Conservation (phyloP, 768 basidiomycete genomes). For the Tulasnella sp. region DNA sequence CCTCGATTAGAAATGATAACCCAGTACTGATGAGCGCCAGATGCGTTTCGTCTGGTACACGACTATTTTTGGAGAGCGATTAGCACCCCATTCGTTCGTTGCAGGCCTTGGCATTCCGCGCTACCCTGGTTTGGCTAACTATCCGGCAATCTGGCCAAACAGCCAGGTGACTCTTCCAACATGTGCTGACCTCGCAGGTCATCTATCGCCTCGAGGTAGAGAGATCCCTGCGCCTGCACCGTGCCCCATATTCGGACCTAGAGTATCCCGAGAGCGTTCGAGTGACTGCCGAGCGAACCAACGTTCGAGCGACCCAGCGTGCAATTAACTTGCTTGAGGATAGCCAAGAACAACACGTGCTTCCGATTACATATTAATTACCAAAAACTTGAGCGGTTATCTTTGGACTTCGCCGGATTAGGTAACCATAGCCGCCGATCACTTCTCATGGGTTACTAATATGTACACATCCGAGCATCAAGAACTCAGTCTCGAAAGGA, state of each 20-base stretch:
- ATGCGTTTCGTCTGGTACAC: too few relatives aligned
- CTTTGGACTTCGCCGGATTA: neutral
- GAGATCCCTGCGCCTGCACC: neutral
- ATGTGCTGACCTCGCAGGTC: neutral
- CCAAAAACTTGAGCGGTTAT: neutral
- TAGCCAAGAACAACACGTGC: neutral
- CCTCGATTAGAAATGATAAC: neutral
- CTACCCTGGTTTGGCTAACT: neutral
- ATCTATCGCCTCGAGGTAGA: neutral
- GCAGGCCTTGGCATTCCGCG: neutral
- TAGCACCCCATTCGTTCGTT: neutral
- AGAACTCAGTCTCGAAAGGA: too few relatives aligned
- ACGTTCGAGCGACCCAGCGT: neutral
- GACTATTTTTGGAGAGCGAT: neutral
- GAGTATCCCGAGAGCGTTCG: neutral
- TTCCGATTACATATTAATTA: neutral
- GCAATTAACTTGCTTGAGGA: neutral
- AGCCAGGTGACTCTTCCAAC: neutral
- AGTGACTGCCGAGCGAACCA: neutral
- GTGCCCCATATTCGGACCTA: neutral
- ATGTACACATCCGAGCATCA: too few relatives aligned
- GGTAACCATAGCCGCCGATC: too few relatives aligned
- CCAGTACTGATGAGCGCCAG: too few relatives aligned
- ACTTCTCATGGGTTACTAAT: too few relatives aligned
- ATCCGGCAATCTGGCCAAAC: neutral